A percentile compares a stretch with the other conserved stretches of the same genome.
Evolutionary conservation across 495 filamentous ascomycete genomes (phyloP).

Genomic region (Aspergillus carlsbadensis): DNA sequence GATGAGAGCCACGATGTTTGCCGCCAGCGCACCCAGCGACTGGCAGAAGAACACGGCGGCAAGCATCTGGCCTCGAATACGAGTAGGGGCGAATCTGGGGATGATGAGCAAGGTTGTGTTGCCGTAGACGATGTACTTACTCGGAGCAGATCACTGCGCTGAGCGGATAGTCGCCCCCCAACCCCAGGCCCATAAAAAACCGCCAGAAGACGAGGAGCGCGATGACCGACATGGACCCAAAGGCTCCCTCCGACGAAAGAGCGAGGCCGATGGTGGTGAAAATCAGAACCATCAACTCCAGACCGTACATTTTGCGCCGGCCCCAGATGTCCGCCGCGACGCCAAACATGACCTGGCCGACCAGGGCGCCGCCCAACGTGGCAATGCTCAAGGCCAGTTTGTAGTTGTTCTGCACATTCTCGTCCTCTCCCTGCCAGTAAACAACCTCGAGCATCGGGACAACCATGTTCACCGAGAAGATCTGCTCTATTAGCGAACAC

Average conservation of each 20-base stretch:
- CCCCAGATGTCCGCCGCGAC: constrained; percentile 53
- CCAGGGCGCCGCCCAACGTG: constrained; percentile 49
- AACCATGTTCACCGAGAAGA: constrained; percentile 57
- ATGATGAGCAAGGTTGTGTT: background rate
- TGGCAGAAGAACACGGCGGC: constrained; percentile 59
- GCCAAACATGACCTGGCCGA: constrained; percentile 57
- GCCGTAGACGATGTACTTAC: too few species aligned
- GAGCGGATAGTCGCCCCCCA: constrained; percentile 48
- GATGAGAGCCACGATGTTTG: constrained; percentile 32
- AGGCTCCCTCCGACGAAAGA: constrained; percentile 25
- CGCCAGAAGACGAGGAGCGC: constrained; percentile 52
- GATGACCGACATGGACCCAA: constrained; percentile 46
- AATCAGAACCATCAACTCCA: constrained; percentile 54
- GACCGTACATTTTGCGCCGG: constrained; percentile 53
- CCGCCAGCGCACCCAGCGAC: constrained; percentile 52
- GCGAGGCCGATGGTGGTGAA: constrained; percentile 43
- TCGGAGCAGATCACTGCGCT: constrained; percentile 56
- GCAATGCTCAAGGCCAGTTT: constrained; percentile 46
- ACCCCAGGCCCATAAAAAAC: constrained; percentile 36
- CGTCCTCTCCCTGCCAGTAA: constrained; percentile 39
- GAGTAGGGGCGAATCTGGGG: constrained; percentile 40
- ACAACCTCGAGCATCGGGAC: constrained; percentile 52
- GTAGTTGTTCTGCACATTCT: constrained; percentile 14
- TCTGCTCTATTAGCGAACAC: constrained; percentile 19
- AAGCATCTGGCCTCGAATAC: constrained; percentile 53